Conservation (phyloP, 495 filamentous ascomycete species). For the Penicillium macrosclerotiorum region DNA sequence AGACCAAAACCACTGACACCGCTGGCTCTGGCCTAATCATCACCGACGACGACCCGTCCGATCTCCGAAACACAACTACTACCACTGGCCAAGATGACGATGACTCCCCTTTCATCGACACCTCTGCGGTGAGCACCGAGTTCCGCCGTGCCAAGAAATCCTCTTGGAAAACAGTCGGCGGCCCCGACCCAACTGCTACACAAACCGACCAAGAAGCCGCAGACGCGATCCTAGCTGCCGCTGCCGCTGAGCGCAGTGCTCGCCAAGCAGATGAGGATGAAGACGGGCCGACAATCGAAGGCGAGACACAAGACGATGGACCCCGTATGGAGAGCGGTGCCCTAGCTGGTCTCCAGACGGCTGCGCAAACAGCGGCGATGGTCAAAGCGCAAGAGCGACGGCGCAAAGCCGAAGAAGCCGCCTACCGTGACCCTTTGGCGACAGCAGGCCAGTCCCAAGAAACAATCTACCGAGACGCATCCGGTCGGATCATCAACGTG, state of each 20-base stretch:
- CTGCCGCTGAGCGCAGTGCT: slow-evolving; percentile 60
- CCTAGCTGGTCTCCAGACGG: slow-evolving; percentile 81
- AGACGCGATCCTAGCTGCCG: slow-evolving; percentile 78
- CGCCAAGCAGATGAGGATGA: slow-evolving; percentile 44
- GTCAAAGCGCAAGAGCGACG: slow-evolving; percentile 70
- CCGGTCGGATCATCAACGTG: slow-evolving; percentile 86
- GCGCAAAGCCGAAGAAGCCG: slow-evolving; percentile 40
- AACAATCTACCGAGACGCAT: slow-evolving; percentile 92
- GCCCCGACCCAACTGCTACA: slow-evolving; percentile 32
- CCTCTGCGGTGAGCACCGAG: slow-evolving; percentile 54
- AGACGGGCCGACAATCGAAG: slow-evolving; percentile 40
- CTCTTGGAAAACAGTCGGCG: slow-evolving; percentile 71
- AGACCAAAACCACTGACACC: slow-evolving; percentile 67
- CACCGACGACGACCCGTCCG: slow-evolving; percentile 82
- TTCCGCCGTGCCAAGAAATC: slow-evolving; percentile 78
- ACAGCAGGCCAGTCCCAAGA: slow-evolving; percentile 54
- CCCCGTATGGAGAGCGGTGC: slow-evolving; percentile 79
- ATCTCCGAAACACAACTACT: slow-evolving; percentile 54
- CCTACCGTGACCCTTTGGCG: slow-evolving; percentile 38
- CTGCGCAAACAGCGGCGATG: slow-evolving; percentile 68
- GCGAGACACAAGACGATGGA: slow-evolving; percentile 19
- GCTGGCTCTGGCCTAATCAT: slow-evolving; percentile 69
- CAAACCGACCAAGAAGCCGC: slow-evolving; percentile 62
- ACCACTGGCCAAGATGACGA: slow-evolving; percentile 43
- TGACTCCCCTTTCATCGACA: slow-evolving; percentile 44